Percentiles rank a stretch among this genome's conserved stretches.
These are phyloP conservation scores for Fusarium sp. DNA, from an alignment of 2,329 filamentous ascomycete genomes.

Conservation along the genomic window DNA sequence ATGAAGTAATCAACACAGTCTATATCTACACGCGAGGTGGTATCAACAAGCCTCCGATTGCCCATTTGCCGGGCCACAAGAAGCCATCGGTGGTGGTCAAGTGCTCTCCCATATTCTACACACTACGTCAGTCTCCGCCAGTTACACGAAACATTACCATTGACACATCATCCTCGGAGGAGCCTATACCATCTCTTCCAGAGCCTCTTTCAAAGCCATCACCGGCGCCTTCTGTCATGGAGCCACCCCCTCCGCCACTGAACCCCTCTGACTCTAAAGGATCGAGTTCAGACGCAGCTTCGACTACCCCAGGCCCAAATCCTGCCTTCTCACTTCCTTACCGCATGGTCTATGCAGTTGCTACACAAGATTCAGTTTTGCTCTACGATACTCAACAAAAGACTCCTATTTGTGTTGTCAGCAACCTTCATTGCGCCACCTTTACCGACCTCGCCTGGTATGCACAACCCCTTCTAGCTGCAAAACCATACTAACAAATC, in stretches of 20 bases:
- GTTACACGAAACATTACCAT: conserved; percentile 91
- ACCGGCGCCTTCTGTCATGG: conserved; percentile 75
- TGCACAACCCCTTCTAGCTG: conserved; percentile 48
- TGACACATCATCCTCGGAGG: conserved; percentile 89
- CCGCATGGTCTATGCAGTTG: conserved; percentile 95
- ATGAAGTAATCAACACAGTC: conserved; percentile 95
- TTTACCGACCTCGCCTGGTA: conserved; percentile 98
- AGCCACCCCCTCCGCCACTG: conserved; percentile 77
- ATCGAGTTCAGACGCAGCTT: conserved; percentile 59
- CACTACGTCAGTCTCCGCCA: conserved; percentile 75
- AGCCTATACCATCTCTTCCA: conserved; percentile 84
- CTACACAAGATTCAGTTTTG: conserved; percentile 93
- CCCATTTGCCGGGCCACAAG: conserved; percentile 95
- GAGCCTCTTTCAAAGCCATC: conserved; percentile 79
- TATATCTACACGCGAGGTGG: conserved; percentile 98
- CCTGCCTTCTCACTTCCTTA: conserved; percentile 89
- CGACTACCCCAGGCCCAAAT: conserved; percentile 69
- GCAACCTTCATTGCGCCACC: conserved; percentile 96
- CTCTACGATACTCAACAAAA: conserved; percentile 98
- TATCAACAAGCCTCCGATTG: conserved; percentile 95
- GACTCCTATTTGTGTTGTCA: conserved; percentile 92
- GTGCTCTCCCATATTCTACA: conserved; percentile 92
- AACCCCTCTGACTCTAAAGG: conserved; percentile 65
- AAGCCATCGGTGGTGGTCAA: conserved; percentile 97
- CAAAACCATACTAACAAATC: conserved; percentile 47